Conservation (phyloP, 1,139 yeast genomes). For the Geotrichum carabidarum region DNA sequence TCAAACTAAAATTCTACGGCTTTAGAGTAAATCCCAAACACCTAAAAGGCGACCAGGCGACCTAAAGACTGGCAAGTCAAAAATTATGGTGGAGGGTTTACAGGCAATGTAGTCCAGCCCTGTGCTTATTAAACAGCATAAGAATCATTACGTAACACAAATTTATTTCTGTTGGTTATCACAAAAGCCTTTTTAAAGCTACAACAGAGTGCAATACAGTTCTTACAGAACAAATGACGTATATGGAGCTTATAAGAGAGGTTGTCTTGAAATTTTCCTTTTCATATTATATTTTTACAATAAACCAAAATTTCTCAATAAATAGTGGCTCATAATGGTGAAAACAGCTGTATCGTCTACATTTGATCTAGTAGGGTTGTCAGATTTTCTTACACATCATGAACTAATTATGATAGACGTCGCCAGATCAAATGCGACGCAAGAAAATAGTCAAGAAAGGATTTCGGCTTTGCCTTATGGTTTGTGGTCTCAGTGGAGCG, state of each 20-base stretch:
- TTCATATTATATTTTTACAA: no score
- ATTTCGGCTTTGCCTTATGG: conserved; percentile 70
- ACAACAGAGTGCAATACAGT: not conserved
- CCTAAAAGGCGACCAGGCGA: no score
- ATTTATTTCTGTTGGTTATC: not conserved
- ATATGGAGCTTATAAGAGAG: no score
- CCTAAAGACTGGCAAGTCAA: not conserved
- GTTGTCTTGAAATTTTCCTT: no score
- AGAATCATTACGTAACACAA: not conserved
- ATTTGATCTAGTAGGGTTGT: conserved; percentile 14
- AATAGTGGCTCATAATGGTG: conserved; percentile 1
- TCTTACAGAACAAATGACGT: not conserved
- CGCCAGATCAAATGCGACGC: conserved; percentile 41
- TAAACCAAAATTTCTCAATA: no score
- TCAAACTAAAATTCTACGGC: no score
- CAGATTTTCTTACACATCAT: not conserved
- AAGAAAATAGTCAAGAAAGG: conserved; percentile 79
- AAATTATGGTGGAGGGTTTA: conserved; percentile 7
- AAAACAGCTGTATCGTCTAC: conserved; percentile 16
- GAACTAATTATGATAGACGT: conserved; percentile 10
- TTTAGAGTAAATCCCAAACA: no score
- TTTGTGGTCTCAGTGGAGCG: conserved; percentile 66
- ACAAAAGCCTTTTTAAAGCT: not conserved
- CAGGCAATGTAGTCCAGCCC: not conserved
- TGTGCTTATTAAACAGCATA: not conserved